Evolutionary conservation across 2,329 filamentous ascomycete species (phyloP).

Genomic region (Eurotiales sp.): DNA sequence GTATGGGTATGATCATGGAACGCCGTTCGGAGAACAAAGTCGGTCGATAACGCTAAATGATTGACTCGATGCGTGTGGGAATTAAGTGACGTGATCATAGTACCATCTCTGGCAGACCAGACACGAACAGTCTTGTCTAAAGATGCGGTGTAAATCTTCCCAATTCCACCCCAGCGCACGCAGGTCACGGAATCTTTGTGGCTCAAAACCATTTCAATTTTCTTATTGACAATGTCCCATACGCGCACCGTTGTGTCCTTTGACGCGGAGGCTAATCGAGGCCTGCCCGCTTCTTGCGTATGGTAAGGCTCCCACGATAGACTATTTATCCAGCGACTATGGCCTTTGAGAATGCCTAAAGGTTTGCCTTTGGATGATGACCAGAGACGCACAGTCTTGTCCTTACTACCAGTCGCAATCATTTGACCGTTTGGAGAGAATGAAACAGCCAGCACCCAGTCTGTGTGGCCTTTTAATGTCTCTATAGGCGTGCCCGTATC

Average conservation of each 20-base stretch:
- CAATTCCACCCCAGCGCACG: constrained; percentile 91
- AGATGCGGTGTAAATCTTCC: constrained; percentile 75
- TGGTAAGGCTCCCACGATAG: constrained; percentile 94
- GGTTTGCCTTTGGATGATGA: constrained; percentile 75
- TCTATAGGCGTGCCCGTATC: constrained; percentile 85
- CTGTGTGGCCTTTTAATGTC: constrained; percentile 81
- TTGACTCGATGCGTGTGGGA: constrained; percentile 95
- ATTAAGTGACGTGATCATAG: constrained; percentile 71
- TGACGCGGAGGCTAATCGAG: constrained; percentile 77
- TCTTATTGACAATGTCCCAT: constrained; percentile 76
- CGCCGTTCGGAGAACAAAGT: constrained; percentile 79
- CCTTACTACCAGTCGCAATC: constrained; percentile 87
- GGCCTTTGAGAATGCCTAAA: constrained; percentile 73
- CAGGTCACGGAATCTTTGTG: constrained; percentile 88
- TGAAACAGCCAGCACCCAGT: constrained; percentile 83
- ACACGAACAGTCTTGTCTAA: constrained; percentile 92
- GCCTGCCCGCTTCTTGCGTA: constrained; percentile 67
- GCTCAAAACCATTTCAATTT: constrained; percentile 75
- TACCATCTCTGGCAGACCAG: constrained; percentile 79
- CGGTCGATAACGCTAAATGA: constrained; percentile 87
- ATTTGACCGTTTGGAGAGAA: constrained; percentile 81
- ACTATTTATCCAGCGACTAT: constrained; percentile 83
- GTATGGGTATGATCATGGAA: constrained; percentile 80
- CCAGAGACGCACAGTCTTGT: constrained; percentile 88
- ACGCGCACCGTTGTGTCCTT: constrained; percentile 86